Percentiles rank a stretch among this genome's conserved stretches.
Evolutionary conservation across 148 eudicot species (phyloP).

Genomic region (Fagopyrum homotropicum): DNA sequence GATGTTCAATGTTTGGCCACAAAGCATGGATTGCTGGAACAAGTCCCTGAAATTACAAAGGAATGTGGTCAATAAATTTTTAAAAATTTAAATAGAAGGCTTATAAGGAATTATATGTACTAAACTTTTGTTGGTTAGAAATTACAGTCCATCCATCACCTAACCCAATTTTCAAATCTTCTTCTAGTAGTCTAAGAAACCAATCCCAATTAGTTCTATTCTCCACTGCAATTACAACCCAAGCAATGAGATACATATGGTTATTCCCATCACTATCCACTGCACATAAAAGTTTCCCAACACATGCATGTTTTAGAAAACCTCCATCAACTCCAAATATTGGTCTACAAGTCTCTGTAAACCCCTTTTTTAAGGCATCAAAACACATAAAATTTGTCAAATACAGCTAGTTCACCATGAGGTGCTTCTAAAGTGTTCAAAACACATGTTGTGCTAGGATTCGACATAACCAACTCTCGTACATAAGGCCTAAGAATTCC

Average conservation of each 20-base stretch:
- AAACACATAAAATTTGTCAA: slow-evolving; percentile 13
- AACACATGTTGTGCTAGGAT: background rate
- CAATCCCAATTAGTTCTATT: too few relatives aligned
- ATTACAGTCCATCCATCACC: background rate
- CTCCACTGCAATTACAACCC: too few relatives aligned
- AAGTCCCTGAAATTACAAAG: background rate
- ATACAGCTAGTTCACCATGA: background rate
- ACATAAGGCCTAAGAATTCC: background rate
- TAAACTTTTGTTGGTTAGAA: slow-evolving; percentile 6
- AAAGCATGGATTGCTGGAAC: background rate
- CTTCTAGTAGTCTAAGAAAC: too few relatives aligned
- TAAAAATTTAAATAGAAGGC: background rate
- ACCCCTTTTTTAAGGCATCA: background rate
- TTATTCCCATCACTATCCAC: too few relatives aligned
- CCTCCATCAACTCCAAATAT: too few relatives aligned
- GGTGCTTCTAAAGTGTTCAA: background rate
- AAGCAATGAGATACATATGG: too few relatives aligned
- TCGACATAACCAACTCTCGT: background rate
- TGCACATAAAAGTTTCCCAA: too few relatives aligned
- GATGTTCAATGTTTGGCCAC: background rate
- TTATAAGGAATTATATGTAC: background rate
- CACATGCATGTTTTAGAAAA: too few relatives aligned
- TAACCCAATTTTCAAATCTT: too few relatives aligned
- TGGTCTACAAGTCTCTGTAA: too few relatives aligned
- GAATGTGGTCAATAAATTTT: background rate